These are phyloP conservation scores for Pseudogymnoascus sp. DNA, from an alignment of 2,329 filamentous ascomycete species.

Conservation along the genomic window DNA sequence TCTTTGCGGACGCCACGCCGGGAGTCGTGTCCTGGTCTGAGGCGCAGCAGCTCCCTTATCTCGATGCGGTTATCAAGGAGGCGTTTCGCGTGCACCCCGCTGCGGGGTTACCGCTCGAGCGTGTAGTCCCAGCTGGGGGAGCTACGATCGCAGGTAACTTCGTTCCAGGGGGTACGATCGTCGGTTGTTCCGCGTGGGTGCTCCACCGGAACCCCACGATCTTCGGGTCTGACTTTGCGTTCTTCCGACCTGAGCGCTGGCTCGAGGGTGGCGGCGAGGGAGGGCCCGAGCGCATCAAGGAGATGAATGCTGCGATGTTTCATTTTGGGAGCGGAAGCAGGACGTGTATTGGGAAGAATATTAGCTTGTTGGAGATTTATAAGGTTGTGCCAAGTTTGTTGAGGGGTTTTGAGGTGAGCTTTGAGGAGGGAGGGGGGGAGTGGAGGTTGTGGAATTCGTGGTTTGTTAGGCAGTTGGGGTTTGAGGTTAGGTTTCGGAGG, in stretches of 20 bases:
- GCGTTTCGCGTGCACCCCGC: constrained; percentile 70
- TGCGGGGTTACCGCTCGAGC: constrained; percentile 63
- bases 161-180: constrained; percentile 62
- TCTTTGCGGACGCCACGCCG: constrained; percentile 42
- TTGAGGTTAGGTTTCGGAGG: constrained; percentile 28
- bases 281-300: constrained; percentile 45
- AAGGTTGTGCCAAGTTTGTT: constrained; percentile 54
- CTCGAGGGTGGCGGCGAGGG: constrained; percentile 32
- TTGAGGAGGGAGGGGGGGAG: constrained; percentile 45
- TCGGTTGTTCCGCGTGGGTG: constrained; percentile 69
- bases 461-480: constrained; percentile 55
- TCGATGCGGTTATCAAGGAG: constrained; percentile 73
- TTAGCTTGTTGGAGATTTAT: constrained; percentile 54
- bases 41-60: constrained; percentile 61
- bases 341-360: constrained; percentile 64
- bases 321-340: constrained; percentile 65
- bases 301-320: constrained; percentile 63
- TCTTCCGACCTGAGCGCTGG: constrained; percentile 63
- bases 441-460: constrained; percentile 54
- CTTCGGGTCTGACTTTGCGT: constrained; percentile 60
- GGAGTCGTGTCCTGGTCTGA: constrained; percentile 62
- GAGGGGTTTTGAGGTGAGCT: constrained; percentile 54
- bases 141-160: constrained; percentile 53
- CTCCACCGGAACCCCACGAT: constrained; percentile 60
- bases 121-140: constrained; percentile 59